These are phyloP conservation scores for Eimeria falciformis DNA, from an alignment of 169 alveolate species.

Conservation along the genomic window DNA sequence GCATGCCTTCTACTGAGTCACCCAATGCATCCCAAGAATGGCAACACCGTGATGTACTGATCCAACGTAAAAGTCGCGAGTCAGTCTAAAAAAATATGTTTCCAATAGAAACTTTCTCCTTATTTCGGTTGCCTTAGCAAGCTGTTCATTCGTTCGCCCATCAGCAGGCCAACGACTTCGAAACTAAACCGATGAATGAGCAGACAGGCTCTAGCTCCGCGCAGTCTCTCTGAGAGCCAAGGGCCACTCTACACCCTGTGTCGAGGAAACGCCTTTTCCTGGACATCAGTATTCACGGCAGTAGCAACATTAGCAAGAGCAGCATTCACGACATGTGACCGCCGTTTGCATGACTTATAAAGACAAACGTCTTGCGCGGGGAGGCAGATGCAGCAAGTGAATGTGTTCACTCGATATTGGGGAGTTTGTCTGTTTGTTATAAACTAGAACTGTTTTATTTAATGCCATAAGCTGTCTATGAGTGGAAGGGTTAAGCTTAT, in stretches of 20 bases:
- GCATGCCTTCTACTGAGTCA: neutral
- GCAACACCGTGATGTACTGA: neutral
- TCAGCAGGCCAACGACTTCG: neutral
- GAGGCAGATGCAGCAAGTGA: too few species aligned
- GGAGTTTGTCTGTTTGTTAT: too few species aligned
- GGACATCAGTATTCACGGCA: constrained; percentile 57
- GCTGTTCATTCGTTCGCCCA: neutral
- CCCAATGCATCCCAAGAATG: neutral
- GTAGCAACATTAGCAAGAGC: constrained; percentile 64
- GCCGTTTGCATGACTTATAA: constrained; percentile 21
- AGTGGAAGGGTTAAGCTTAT: too few species aligned
- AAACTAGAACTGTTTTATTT: too few species aligned
- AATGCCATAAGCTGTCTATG: too few species aligned
- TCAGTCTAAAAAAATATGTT: neutral
- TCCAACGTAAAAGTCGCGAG: neutral
- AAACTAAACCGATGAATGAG: neutral
- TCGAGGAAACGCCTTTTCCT: too few species aligned
- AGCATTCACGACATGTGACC: constrained; percentile 39
- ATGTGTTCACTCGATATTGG: too few species aligned
- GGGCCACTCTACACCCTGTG: neutral
- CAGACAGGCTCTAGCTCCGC: neutral
- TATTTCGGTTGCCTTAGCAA: neutral
- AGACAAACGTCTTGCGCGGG: too few species aligned
- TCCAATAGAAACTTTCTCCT: neutral
- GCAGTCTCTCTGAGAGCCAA: neutral